phyloP scores from a whole-genome alignment of 352 stramenopile species.

The Pythium pyrilobum region DNA sequence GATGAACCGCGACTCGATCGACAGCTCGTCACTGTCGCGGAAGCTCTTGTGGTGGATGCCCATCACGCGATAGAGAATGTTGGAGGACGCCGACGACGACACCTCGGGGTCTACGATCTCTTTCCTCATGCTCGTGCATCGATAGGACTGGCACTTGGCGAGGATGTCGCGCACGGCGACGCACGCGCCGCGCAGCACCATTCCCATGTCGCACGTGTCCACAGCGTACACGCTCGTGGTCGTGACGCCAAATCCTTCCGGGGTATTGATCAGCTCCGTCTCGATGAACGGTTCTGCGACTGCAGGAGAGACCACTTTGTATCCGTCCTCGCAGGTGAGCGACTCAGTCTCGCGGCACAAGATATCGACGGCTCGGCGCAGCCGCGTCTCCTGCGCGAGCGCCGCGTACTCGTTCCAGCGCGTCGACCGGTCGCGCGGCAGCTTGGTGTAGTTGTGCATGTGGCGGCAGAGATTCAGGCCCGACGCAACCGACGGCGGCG shows the following conservation, averaged over 20 bases:
- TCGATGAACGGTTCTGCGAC: background rate
- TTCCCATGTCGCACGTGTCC: conserved; percentile 22
- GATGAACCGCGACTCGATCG: conserved; percentile 24
- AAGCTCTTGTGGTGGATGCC: conserved; percentile 4
- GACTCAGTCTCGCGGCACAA: background rate
- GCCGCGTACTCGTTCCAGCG: conserved; percentile 4
- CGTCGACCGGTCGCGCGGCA: background rate
- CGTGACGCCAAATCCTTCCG: conserved; percentile 2
- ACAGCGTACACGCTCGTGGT: conserved; percentile 29
- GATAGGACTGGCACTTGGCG: conserved; percentile 20
- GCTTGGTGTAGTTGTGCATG: background rate
- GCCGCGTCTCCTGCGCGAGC: background rate
- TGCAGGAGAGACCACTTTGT: background rate
- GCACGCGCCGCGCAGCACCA: conserved; percentile 16
- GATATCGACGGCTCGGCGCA: background rate
- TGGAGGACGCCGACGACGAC: background rate
- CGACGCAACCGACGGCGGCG: background rate
- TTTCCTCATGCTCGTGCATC: conserved; percentile 7
- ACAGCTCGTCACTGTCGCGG: background rate
- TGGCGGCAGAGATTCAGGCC: background rate
- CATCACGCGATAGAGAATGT: conserved; percentile 11
- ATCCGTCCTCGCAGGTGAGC: background rate
- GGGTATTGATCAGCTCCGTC: background rate
- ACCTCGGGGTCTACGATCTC: conserved; percentile 7
- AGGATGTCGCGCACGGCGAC: conserved; percentile 23